A percentile compares a stretch with the other conserved stretches of the same genome.
Conservation (phyloP, 768 basidiomycete species). For the Suillus bovinus region DNA sequence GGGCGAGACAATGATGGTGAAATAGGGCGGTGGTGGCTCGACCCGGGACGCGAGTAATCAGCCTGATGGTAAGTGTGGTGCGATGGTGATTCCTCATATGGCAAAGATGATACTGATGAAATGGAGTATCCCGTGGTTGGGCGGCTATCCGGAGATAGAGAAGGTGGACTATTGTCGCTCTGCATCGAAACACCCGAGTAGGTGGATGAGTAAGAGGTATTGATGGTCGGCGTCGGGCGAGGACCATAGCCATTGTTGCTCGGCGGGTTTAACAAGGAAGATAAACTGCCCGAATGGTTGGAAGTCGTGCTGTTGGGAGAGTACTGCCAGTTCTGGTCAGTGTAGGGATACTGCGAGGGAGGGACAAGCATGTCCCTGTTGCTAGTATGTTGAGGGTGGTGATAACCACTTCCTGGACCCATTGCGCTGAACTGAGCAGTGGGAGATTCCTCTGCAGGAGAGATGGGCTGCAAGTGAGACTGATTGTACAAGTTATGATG, state of each 20-base stretch:
- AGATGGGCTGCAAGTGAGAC: conserved; percentile 63
- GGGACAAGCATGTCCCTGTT: conserved; percentile 40
- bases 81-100: conserved; percentile 59
- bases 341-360: conserved; percentile 62
- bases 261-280: conserved; percentile 75
- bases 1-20: conserved; percentile 72
- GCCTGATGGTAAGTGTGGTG: conserved; percentile 39
- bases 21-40: conserved; percentile 63
- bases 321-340: conserved; percentile 59
- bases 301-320: conserved; percentile 53
- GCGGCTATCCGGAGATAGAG: conserved; percentile 79
- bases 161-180: conserved; percentile 67
- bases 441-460: conserved; percentile 70
- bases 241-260: conserved; percentile 41
- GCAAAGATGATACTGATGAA: conserved; percentile 74
- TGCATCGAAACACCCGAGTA: conserved; percentile 73
- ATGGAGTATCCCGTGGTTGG: conserved; percentile 87
- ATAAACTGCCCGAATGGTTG: conserved; percentile 71
- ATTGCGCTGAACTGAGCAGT: conserved; percentile 46
- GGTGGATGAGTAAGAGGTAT: conserved; percentile 65
- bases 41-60: conserved; percentile 74
- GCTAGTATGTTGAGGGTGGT: conserved; percentile 25
- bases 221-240: conserved; percentile 68
- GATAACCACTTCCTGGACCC: conserved; percentile 32
- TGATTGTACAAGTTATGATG: conserved; percentile 58